Conservation (phyloP, 805 yeast genomes). For the Yamadazyma endophytica region DNA sequence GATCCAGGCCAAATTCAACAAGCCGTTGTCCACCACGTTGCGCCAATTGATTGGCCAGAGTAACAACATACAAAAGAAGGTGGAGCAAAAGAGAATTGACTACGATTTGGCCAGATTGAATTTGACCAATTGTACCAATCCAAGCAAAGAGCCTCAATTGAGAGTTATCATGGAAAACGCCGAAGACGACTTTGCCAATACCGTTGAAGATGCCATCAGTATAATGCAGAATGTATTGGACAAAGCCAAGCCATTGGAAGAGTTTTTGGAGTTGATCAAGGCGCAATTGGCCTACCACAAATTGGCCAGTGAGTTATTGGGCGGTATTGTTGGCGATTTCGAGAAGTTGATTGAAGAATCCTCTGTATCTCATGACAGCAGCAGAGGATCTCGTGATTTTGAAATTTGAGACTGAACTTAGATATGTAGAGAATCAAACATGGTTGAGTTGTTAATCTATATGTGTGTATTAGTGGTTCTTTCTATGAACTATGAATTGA, state of each 20-base stretch:
- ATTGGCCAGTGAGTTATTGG: conserved; percentile 65
- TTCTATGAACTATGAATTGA: not conserved
- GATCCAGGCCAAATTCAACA: conserved; percentile 66
- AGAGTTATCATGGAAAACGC: conserved; percentile 76
- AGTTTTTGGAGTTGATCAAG: conserved; percentile 61
- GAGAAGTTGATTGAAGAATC: conserved; percentile 55
- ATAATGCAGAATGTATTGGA: conserved; percentile 79
- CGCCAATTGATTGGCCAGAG: conserved; percentile 60
- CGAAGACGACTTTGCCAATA: conserved; percentile 86
- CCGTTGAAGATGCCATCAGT: conserved; percentile 82
- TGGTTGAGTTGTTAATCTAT: conserved; percentile 2
- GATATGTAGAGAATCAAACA: not conserved
- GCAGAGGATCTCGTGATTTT: conserved; percentile 31
- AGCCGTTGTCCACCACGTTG: conserved; percentile 58
- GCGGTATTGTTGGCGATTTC: conserved; percentile 58
- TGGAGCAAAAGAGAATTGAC: conserved; percentile 70
- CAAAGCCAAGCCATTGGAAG: conserved; percentile 62
- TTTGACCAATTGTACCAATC: conserved; percentile 36
- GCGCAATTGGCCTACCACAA: conserved; percentile 83
- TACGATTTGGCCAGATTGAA: conserved; percentile 71
- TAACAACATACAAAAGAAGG: conserved; percentile 64
- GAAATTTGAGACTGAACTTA: conserved; percentile 17
- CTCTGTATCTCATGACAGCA: conserved; percentile 7
- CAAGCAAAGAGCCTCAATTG: conserved; percentile 62
- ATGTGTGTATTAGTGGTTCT: not conserved